Evolutionary conservation across 352 stramenopile species (phyloP), one percentile per base, ranked within the genome.

Genomic region (Phytophthora macrochlamydospora): DNA sequence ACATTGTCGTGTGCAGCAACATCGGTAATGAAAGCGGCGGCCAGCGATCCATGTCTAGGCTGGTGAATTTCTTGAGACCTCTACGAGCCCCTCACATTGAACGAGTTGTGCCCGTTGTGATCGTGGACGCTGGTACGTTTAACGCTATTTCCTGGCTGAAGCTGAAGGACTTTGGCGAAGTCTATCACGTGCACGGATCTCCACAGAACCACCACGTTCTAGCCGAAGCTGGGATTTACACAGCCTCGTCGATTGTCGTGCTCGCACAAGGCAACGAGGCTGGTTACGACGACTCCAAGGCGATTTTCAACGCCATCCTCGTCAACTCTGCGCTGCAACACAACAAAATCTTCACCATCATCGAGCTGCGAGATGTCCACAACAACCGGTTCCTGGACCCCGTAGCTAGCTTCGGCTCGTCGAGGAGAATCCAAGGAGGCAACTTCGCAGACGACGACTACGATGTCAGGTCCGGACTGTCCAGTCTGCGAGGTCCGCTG

Each of bases 1-100:
- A 95, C 42, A 91, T 94, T 61, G 81, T 95, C 24, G 84, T 95
- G 3, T 95, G 87, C 66, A 94, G 87, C 56, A 93, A 91, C 46
- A 75, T 85, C 50, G 81, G 75, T 3, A 85, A 77, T 40, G 85
- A 92, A 58, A 85, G 73, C 31, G 81, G 68, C 8, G 76, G 81
- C 2, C 69, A 87, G 31, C 76, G 81, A 4, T 91, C 83, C 1
- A 72, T 94, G 1, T 78, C 83, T 4, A 74, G 84, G 13, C 53
- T 95, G 4, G 79, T 93, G 24, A 91, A 90, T 40, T 95, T 95
- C 49, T 61, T 95, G 7, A 77, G 81, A 5, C 87, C 87, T 6
- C 62, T 95, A 11, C 81, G 87, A 46, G 87, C 87, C 6, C 73
- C 87, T 0, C 87, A 95, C 46, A 78, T 94, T 14, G 82, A 90